Percentiles rank a stretch among this genome's conserved stretches.
phyloP scores from a whole-genome alignment of 306 rosid genomes.

The Castanea mollissima region DNA sequence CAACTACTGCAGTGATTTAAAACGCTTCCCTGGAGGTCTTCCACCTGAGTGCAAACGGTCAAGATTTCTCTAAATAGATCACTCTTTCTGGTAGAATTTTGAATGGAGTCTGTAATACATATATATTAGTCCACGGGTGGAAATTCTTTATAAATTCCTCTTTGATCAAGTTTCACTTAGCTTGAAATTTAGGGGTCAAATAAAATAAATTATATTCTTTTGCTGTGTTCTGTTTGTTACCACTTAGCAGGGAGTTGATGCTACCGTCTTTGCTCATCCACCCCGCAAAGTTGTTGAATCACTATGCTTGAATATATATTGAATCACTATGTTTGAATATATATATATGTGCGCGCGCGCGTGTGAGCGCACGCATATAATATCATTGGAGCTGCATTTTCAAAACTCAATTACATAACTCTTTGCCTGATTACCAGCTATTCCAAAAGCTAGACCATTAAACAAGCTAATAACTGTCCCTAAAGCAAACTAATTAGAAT shows the following conservation, averaged over 20 bases:
- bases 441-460: too few species aligned
- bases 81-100: neutral
- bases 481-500: too few species aligned
- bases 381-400: neutral
- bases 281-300: neutral
- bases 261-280: neutral
- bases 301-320: neutral
- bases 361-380: neutral
- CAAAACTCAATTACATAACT: too few species aligned
- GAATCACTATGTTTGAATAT: neutral
- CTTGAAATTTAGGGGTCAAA: neutral
- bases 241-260: neutral
- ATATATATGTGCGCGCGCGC: too few species aligned
- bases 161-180: neutral
- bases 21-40: constrained; percentile 67
- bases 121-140: neutral
- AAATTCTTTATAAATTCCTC: neutral
- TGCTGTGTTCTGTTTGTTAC: neutral
- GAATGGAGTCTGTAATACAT: neutral
- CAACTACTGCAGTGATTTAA: constrained; percentile 71
- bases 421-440: too few species aligned
- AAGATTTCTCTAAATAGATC: constrained; percentile 12
- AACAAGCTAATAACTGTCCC: too few species aligned
- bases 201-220: neutral
- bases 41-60: constrained; percentile 62